Percentiles rank a stretch among this genome's conserved stretches.
Conservation (phyloP, 768 basidiomycete genomes). For the Trametes coccinea region DNA sequence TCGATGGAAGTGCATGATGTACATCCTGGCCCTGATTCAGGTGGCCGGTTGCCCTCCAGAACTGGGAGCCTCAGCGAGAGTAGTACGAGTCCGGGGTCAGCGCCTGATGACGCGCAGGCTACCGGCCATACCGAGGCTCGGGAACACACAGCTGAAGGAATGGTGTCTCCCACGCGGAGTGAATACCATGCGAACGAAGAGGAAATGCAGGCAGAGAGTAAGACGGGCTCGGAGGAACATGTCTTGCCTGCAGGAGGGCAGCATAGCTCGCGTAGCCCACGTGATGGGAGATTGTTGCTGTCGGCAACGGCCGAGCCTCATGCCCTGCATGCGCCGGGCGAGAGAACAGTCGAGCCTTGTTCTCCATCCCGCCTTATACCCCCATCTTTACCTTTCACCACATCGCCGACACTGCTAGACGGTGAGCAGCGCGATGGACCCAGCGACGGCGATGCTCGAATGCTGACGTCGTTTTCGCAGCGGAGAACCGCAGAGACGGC, state of each 20-base stretch:
- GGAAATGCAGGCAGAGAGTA: neutral
- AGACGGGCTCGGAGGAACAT: neutral
- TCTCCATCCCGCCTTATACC: slow-evolving; percentile 26
- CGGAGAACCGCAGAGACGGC: slow-evolving; percentile 16
- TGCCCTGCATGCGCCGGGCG: slow-evolving; percentile 17
- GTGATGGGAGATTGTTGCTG: slow-evolving; percentile 6
- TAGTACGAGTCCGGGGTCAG: neutral
- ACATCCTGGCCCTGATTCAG: neutral
- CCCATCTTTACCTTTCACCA: slow-evolving; percentile 21
- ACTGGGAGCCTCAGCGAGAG: neutral
- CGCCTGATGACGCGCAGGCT: neutral
- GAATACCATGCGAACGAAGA: neutral
- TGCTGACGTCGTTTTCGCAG: neutral
- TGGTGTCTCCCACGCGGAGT: neutral
- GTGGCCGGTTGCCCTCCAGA: neutral
- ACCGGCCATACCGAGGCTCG: neutral
- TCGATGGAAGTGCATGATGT: neutral
- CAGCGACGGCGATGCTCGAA: neutral
- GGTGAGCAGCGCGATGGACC: slow-evolving; percentile 17
- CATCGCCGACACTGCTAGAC: slow-evolving; percentile 25
- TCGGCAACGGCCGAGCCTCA: slow-evolving; percentile 28
- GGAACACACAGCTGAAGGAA: neutral
- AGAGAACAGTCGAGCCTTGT: slow-evolving; percentile 25
- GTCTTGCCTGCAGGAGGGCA: neutral
- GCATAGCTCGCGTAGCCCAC: neutral